A percentile compares a stretch with the other conserved stretches of the same genome.
Conservation (phyloP, 768 basidiomycete genomes). For the Saitozyma sp. region DNA sequence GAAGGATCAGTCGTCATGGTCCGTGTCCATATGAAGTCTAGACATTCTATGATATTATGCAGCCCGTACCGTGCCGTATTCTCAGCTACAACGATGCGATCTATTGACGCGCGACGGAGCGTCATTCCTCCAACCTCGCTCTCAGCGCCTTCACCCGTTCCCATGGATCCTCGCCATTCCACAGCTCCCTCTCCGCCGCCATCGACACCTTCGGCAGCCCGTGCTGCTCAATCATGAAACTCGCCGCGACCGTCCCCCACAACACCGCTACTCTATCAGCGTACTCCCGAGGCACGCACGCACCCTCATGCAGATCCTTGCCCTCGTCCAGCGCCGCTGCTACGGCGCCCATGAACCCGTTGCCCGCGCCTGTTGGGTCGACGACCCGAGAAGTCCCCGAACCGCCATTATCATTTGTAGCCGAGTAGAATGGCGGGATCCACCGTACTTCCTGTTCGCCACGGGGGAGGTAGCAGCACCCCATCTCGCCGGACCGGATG, state of each 20-base stretch:
- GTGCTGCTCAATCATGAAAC: slow-evolving; percentile 20
- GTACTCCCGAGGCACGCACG: neutral
- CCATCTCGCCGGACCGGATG: slow-evolving; percentile 25
- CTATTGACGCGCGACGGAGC: no score
- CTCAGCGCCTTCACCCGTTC: neutral
- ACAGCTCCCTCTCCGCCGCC: slow-evolving; percentile 7
- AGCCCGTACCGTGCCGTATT: no score
- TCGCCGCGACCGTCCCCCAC: slow-evolving; percentile 21
- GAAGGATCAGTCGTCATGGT: no score
- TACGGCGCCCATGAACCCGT: slow-evolving; percentile 37
- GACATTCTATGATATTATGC: no score
- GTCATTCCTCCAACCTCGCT: neutral
- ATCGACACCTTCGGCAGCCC: slow-evolving; percentile 9
- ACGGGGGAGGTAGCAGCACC: slow-evolving; percentile 21
- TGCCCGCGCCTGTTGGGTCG: slow-evolving; percentile 42
- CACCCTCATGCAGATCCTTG: slow-evolving; percentile 22
- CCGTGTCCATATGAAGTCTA: no score
- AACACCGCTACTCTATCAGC: slow-evolving; percentile 11
- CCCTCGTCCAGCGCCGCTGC: slow-evolving; percentile 28
- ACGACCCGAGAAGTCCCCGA: slow-evolving; percentile 15
- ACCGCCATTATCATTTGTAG: slow-evolving; percentile 9
- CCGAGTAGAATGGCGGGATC: slow-evolving; percentile 32
- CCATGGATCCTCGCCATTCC: slow-evolving; percentile 14
- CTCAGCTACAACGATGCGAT: no score
- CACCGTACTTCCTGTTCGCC: slow-evolving; percentile 15